Evolutionary conservation across 495 filamentous ascomycete species (phyloP).

Genomic region (Penicillium riverlandense): DNA sequence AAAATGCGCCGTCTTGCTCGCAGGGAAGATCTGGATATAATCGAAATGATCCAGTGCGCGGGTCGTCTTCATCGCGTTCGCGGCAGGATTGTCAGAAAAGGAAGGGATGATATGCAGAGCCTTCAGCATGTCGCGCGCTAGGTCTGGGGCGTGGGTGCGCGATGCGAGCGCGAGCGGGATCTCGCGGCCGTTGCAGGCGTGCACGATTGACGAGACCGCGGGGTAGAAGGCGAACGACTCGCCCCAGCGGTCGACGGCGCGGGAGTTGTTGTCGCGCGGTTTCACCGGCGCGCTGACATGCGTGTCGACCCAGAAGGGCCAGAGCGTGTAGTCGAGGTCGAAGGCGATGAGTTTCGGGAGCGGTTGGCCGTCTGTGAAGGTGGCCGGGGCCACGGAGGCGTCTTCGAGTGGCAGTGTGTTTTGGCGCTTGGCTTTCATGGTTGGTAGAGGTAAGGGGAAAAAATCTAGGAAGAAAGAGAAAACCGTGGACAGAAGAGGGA

Average conservation of each 20-base stretch:
- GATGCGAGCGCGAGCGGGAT: slow-evolving; percentile 71
- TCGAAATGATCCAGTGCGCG: slow-evolving; percentile 74
- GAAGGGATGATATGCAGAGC: slow-evolving; percentile 58
- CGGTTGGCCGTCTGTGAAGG: slow-evolving; percentile 69
- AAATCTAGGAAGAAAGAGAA: no score
- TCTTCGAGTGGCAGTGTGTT: slow-evolving; percentile 33
- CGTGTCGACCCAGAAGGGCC: slow-evolving; percentile 97
- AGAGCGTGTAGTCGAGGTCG: slow-evolving; percentile 95
- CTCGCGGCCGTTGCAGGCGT: slow-evolving; percentile 46
- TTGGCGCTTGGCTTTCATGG: slow-evolving; percentile 20
- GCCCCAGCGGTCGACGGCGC: slow-evolving; percentile 49
- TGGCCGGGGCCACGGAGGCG: slow-evolving; percentile 41
- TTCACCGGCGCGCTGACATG: slow-evolving; percentile 80
- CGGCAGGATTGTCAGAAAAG: slow-evolving; percentile 32
- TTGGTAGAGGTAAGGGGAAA: no score
- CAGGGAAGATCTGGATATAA: slow-evolving; percentile 79
- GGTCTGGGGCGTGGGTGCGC: slow-evolving; percentile 74
- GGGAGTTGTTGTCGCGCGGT: slow-evolving; percentile 47
- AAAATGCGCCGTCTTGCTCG: slow-evolving; percentile 82
- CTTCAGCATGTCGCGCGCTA: slow-evolving; percentile 74
- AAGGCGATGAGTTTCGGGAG: slow-evolving; percentile 85
- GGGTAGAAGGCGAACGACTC: slow-evolving; percentile 77
- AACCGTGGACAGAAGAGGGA: not conserved
- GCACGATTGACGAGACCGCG: slow-evolving; percentile 66
- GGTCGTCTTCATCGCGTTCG: slow-evolving; percentile 26